phyloP scores from a whole-genome alignment of 139 green algal species.

The Cymbomonas tetramitiformis region DNA sequence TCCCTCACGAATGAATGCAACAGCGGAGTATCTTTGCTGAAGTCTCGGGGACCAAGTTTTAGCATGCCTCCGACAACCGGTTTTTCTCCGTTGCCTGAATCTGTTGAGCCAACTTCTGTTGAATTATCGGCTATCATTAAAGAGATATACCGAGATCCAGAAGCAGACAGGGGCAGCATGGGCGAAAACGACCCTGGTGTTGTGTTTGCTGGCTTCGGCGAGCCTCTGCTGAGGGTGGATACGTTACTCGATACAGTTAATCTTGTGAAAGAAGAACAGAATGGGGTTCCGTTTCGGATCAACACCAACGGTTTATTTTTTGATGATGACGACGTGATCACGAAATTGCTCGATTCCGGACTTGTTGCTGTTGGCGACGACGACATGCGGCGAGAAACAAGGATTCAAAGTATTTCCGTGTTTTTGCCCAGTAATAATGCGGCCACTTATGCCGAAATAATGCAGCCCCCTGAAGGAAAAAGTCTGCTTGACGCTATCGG shows the following conservation, averaged over 20 bases:
- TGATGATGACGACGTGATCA: no score
- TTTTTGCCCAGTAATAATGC: neutral
- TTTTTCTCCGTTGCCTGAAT: neutral
- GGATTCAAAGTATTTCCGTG: neutral
- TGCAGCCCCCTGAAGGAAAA: neutral
- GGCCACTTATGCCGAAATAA: neutral
- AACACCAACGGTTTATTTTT: neutral
- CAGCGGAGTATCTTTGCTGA: neutral
- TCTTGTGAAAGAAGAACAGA: neutral
- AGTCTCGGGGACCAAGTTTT: neutral
- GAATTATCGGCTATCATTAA: neutral
- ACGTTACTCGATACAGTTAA: neutral
- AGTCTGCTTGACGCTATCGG: neutral
- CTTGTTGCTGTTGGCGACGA: neutral
- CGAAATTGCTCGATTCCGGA: no score
- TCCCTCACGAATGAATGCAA: neutral
- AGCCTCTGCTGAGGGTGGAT: neutral
- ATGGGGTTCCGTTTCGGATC: neutral
- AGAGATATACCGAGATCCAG: neutral
- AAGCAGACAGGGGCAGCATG: neutral
- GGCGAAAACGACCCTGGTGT: constrained; percentile 9
- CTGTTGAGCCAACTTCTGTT: neutral
- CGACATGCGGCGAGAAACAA: neutral
- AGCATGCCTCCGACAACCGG: neutral
- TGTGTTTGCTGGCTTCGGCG: neutral